Evolutionary conservation across 495 filamentous ascomycete species (phyloP).

Genomic region (Parathielavia hyrcaniae): DNA sequence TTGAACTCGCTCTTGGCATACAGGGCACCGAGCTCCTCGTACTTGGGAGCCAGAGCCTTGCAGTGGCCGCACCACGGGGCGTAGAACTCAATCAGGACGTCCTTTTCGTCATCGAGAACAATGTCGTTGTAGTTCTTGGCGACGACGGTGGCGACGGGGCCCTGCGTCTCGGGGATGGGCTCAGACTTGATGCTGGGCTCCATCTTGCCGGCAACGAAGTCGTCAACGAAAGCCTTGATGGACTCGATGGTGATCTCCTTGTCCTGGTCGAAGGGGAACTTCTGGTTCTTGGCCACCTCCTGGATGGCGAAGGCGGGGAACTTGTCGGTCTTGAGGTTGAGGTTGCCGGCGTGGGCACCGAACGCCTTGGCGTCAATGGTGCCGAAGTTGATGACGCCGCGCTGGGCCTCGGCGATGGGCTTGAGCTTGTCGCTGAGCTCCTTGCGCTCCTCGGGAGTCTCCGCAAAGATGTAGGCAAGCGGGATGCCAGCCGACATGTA

Average conservation of each 20-base stretch:
- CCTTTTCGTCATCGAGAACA: conserved; percentile 89
- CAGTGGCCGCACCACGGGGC: conserved; percentile 99
- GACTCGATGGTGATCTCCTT: conserved; percentile 69
- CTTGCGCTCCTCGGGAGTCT: conserved; percentile 83
- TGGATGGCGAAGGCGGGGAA: conserved; percentile 99
- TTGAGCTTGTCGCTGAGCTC: conserved; percentile 60
- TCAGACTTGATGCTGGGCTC: conserved; percentile 97
- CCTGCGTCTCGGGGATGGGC: conserved; percentile 90
- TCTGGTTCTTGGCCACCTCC: conserved; percentile 90
- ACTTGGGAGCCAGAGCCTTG: conserved; percentile 88
- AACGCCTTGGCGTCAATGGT: conserved; percentile 95
- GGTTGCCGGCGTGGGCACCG: conserved; percentile 90
- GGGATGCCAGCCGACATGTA: conserved; percentile 96
- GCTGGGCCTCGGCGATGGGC: conserved; percentile 63
- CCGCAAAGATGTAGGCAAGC: conserved; percentile 95
- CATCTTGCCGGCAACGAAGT: conserved; percentile 82
- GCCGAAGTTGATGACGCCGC: conserved; percentile 88
- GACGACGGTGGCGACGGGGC: conserved; percentile 80
- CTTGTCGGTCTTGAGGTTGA: conserved; percentile 91
- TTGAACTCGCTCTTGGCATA: conserved; percentile 68
- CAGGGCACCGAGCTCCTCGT: conserved; percentile 79
- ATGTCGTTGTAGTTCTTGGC: conserved; percentile 91
- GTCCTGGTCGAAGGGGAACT: conserved; percentile 88
- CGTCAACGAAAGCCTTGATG: conserved; percentile 77
- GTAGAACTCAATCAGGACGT: conserved; percentile 97